Base-by-base conservation (phyloP, 2,329 filamentous ascomycete species). In the Fusarium brevicatenulatum region DNA sequence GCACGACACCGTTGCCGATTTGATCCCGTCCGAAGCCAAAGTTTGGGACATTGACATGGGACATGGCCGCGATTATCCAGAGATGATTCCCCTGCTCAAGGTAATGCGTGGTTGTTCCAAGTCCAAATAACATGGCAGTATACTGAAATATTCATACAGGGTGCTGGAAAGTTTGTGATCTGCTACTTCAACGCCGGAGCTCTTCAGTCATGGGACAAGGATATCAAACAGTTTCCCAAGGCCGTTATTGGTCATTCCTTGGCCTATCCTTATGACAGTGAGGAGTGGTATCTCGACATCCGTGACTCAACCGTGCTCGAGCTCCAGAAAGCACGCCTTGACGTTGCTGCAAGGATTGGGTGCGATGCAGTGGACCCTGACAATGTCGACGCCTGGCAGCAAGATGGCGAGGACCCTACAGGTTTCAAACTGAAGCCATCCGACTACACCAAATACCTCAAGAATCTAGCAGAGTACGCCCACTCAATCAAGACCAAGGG, bases 331-430 rank as follows among this genome's bases (percentile, higher is more conserved):
- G 65, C 65, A 46, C 79, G 80, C 3, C 68, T 81, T 23, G 74
- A 77, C 19, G 56, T 61, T 21, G 80, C 80, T 16, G 76, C 73
- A n/a, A 47, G 67, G 32, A 54, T 75, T 19, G 80, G 80, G 23
- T 81, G 80, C 54, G 80, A 81, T 50, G 80, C 74, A 21, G 76
- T 81, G n/a, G 80, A 81, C 63, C 80, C 79, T 6, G 80, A 81
- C 67, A 81, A 81, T 62, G 78, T 81, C 47, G 80, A 81, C 30
- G 79, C 77, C 42, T 81, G 78, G 76, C 76, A 67, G 16, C 61
- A 75, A 46, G 72, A 76, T 46, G 68, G 68, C 39, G 66, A 71
- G 9, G 79, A 81, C 49, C 73, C 75, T 18, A 78, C 77, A 12
- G 78, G 80, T 30, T 81, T 81, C 70, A 70, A 68, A 32, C 78